Conservation (phyloP, 257 asterid species). For the Ehretia macrophylla region DNA sequence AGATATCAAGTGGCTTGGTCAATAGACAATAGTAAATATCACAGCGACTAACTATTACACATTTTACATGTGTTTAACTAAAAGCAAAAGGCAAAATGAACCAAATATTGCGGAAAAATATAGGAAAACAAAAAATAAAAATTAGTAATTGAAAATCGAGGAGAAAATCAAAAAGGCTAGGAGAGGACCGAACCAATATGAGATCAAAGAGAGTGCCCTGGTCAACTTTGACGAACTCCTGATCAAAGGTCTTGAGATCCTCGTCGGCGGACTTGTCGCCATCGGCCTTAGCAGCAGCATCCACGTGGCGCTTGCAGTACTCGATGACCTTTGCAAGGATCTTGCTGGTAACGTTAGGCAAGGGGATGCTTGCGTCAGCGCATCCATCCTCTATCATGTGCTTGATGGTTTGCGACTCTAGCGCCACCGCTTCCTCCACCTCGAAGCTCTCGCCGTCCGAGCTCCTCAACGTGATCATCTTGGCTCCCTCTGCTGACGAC, state of each 20-base stretch:
- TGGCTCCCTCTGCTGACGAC: neutral
- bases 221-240: conserved; percentile 14
- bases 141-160: neutral
- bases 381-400: conserved; percentile 45
- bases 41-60: too few species aligned
- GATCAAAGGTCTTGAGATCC: conserved; percentile 22
- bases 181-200: conserved; percentile 9
- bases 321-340: conserved; percentile 43
- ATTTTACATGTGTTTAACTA: too few species aligned
- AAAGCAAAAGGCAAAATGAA: too few species aligned
- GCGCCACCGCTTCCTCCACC: conserved; percentile 35
- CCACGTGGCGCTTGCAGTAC: conserved; percentile 36
- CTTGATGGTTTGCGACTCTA: conserved; percentile 37
- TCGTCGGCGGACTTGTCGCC: conserved; percentile 2
- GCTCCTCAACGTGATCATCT: conserved; percentile 29
- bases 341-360: conserved; percentile 33
- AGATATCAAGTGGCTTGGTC: too few species aligned
- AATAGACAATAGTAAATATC: too few species aligned
- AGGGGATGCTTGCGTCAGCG: conserved; percentile 30
- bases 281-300: conserved; percentile 11
- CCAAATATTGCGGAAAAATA: too few species aligned
- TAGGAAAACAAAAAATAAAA: too few species aligned
- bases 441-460: conserved; percentile 36
- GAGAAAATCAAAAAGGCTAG: neutral
- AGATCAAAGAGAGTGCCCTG: conserved; percentile 16